Evolutionary conservation across 2,329 filamentous ascomycete genomes (phyloP), one percentile per base, ranked within the genome.

Genomic region (Pezicula rhizophila): DNA sequence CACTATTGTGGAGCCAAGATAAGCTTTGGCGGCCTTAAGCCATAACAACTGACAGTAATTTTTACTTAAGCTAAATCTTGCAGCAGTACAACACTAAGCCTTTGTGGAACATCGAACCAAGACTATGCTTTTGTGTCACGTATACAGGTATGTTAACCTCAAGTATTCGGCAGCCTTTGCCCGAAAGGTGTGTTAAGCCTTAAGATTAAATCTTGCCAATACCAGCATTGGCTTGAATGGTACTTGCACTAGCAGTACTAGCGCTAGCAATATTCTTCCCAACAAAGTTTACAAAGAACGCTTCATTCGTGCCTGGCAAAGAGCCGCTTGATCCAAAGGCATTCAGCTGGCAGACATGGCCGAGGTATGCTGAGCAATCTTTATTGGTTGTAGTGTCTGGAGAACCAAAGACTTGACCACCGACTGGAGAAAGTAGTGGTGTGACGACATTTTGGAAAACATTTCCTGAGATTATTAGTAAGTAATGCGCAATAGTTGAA

Each of bases 361-460:
- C 55, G 11, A 60, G 50, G 17, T 55, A 51, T 2, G 46, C 23
- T n/a, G 45, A 42, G 48, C 57, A 58, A 10, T 42, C 53, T 4
- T 51, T 42, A 39, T 53, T 58, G 4, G 48, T 47, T 25, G 47
- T 51, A 17, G 59, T 52, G 31, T 56, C 48, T 14, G 57, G 48
- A 10, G 50, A 41, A 0, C 48, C 52, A 37, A 64, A 60, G 17
- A 60, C 42, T 10, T 51, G 45, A 38, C 57, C 59, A 17, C 20
- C 23, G 4, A 18, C 38, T 45, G 11, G 40, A 34, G 28, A 37
- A 3, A 50, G 35, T 2, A 43, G 17, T 20, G 70, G 69, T 8
- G 66, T 68, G 8, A 64, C 62, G 45, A 73, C 68, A 8, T 65
- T 57, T 38, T 67, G 60, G 57, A 75, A 74, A 47, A 67, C 66